These are phyloP conservation scores for Exsudoporus frostii DNA, from an alignment of 768 basidiomycete genomes.

Conservation along the genomic window DNA sequence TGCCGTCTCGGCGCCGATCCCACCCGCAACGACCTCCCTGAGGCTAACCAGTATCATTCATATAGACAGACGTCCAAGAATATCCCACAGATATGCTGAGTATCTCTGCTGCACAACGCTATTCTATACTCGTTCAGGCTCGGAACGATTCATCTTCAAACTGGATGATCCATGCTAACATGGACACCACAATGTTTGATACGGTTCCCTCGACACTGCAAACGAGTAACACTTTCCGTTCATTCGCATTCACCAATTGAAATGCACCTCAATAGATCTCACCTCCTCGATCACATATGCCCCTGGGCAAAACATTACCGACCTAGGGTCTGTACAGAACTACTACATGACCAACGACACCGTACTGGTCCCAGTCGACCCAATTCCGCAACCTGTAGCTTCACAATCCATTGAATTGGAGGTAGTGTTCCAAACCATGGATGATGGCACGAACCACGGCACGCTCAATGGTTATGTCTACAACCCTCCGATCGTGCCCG, in stretches of 20 bases:
- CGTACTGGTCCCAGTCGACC: conserved; percentile 59
- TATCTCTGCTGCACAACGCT: conserved; percentile 86
- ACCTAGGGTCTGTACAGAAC: conserved; percentile 49
- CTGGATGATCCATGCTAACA: conserved; percentile 88
- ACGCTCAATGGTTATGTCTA: conserved; percentile 71
- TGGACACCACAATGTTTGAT: conserved; percentile 92
- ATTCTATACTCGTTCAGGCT: conserved; percentile 89
- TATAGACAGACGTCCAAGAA: conserved; percentile 73
- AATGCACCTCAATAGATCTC: conserved; percentile 47
- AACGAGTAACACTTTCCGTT: conserved; percentile 44
- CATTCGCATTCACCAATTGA: neutral
- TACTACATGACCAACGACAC: conserved; percentile 69
- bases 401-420: conserved; percentile 67
- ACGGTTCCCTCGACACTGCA: conserved; percentile 64
- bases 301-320: conserved; percentile 46
- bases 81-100: conserved; percentile 68
- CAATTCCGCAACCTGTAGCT: conserved; percentile 45
- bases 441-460: conserved; percentile 82
- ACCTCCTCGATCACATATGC: conserved; percentile 83
- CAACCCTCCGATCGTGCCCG: conserved; percentile 68
- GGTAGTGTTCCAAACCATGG: conserved; percentile 79
- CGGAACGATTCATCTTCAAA: conserved; percentile 81
- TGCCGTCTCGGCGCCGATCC: neutral
- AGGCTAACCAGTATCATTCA: neutral
- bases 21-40: neutral